These are phyloP conservation scores for Aspergillus campestris DNA, from an alignment of 495 filamentous ascomycete genomes.

Conservation along the genomic window DNA sequence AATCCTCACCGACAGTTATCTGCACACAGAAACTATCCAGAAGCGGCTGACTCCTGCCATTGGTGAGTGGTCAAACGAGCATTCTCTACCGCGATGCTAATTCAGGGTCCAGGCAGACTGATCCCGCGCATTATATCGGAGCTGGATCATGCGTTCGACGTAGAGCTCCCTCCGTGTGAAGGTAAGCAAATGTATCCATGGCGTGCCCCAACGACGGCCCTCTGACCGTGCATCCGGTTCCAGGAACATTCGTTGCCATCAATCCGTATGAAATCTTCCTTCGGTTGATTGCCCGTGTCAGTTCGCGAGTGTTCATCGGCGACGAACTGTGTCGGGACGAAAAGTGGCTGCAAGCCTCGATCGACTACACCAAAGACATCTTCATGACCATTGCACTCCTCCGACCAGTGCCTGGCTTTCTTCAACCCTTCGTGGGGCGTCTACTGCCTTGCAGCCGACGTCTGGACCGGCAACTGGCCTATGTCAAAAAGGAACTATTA, in stretches of 20 bases:
- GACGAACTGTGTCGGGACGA: conserved; percentile 41
- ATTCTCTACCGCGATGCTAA: neutral
- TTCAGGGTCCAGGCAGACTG: conserved; percentile 13
- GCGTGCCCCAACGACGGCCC: neutral
- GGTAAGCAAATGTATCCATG: conserved; percentile 10
- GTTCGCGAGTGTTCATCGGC: conserved; percentile 51
- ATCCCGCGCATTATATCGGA: conserved; percentile 23
- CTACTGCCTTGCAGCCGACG: conserved; percentile 23
- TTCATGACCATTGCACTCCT: conserved; percentile 25
- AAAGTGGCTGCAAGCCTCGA: conserved; percentile 45
- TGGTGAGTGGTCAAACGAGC: conserved; percentile 4
- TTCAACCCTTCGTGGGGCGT: conserved; percentile 24
- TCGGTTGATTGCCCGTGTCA: conserved; percentile 44
- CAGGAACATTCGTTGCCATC: conserved; percentile 17
- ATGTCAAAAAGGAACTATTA: conserved; percentile 22
- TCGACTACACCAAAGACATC: conserved; percentile 46
- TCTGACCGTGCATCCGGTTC: no score
- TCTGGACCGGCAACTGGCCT: conserved; percentile 14
- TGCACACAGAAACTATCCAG: conserved; percentile 17
- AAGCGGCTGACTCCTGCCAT: conserved; percentile 21
- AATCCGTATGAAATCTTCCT: conserved; percentile 20
- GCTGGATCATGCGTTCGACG: conserved; percentile 16
- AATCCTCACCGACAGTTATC: conserved; percentile 16
- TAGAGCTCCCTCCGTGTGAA: conserved; percentile 19
- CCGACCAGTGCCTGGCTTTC: conserved; percentile 24